These are phyloP conservation scores for Metarhizium album DNA, from an alignment of 2,329 filamentous ascomycete species.

Conservation along the genomic window DNA sequence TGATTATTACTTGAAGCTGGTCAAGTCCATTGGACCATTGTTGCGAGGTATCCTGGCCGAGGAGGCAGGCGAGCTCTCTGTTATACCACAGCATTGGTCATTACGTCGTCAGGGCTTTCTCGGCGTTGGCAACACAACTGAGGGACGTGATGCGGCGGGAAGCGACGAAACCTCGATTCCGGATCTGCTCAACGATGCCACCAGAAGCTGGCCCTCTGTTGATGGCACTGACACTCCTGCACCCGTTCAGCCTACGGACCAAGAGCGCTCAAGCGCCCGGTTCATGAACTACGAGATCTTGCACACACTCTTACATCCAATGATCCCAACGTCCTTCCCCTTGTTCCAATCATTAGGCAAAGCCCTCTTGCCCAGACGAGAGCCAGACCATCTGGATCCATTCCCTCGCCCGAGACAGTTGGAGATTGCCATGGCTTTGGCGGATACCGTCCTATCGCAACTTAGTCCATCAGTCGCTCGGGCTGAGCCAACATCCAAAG, in stretches of 20 bases:
- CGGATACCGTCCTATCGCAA: constrained; percentile 58
- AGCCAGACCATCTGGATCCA: constrained; percentile 43
- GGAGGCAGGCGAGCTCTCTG: constrained; percentile 62
- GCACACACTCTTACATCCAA: constrained; percentile 63
- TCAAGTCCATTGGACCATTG: constrained; percentile 65
- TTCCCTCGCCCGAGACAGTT: constrained; percentile 44
- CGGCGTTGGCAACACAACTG: constrained; percentile 11
- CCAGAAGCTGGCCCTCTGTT: constrained; percentile 17
- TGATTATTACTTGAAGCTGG: constrained; percentile 68
- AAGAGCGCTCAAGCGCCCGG: constrained; percentile 32
- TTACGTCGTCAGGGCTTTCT: constrained; percentile 20
- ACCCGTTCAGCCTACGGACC: constrained; percentile 25
- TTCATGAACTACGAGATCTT: constrained; percentile 69
- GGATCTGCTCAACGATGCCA: constrained; percentile 18
- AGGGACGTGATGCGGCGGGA: constrained; percentile 13
- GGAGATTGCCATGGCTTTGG: constrained; percentile 54
- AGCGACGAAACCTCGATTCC: constrained; percentile 17
- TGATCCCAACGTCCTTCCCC: constrained; percentile 69
- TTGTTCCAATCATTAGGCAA: constrained; percentile 83
- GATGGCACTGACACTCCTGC: constrained; percentile 13
- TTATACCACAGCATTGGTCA: constrained; percentile 61
- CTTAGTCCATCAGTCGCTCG: constrained; percentile 38
- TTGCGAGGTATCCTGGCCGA: constrained; percentile 77
- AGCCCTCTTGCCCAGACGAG: constrained; percentile 64
- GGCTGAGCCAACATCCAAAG: constrained; percentile 41